These are phyloP conservation scores for Trametes gibbosa DNA, from an alignment of 768 basidiomycete genomes.

Conservation along the genomic window DNA sequence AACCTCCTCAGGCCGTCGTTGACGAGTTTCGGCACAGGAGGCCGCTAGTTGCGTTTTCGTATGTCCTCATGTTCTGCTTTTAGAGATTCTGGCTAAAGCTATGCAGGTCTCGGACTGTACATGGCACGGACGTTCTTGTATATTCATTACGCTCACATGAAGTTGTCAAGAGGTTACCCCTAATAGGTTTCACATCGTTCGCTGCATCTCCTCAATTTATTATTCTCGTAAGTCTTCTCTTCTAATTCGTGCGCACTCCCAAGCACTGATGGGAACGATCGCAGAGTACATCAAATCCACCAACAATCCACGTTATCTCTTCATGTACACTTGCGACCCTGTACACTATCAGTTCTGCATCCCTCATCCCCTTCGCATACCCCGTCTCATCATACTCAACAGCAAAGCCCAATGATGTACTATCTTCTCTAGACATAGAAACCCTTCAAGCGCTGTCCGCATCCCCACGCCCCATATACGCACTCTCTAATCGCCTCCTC, in stretches of 20 bases:
- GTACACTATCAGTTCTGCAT: conserved; percentile 46
- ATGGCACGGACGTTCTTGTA: conserved; percentile 34
- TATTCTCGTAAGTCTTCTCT: conserved; percentile 44
- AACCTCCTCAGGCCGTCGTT: conserved; percentile 25
- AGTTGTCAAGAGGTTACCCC: conserved; percentile 45
- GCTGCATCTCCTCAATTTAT: conserved; percentile 48
- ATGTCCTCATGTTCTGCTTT: conserved; percentile 20
- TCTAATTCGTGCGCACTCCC: background rate
- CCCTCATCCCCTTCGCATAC: conserved; percentile 45
- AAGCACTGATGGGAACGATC: background rate
- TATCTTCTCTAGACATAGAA: conserved; percentile 37
- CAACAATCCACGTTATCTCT: conserved; percentile 55
- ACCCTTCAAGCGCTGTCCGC: conserved; percentile 8
- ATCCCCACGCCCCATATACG: conserved; percentile 50
- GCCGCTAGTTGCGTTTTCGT: conserved; percentile 37
- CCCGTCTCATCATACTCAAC: conserved; percentile 25
- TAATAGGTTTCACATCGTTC: conserved; percentile 44
- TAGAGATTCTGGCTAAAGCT: background rate
- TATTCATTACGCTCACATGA: conserved; percentile 50
- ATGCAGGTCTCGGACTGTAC: conserved; percentile 20
- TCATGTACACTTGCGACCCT: conserved; percentile 50
- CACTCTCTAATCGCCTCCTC: conserved; percentile 60
- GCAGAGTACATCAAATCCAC: conserved; percentile 58
- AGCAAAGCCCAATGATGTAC: conserved; percentile 35
- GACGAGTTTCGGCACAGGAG: conserved; percentile 34